Percentiles rank a stretch among this genome's conserved stretches.
Evolutionary conservation across 208 protist species (phyloP).

Genomic region (Trypanosoma mega): DNA sequence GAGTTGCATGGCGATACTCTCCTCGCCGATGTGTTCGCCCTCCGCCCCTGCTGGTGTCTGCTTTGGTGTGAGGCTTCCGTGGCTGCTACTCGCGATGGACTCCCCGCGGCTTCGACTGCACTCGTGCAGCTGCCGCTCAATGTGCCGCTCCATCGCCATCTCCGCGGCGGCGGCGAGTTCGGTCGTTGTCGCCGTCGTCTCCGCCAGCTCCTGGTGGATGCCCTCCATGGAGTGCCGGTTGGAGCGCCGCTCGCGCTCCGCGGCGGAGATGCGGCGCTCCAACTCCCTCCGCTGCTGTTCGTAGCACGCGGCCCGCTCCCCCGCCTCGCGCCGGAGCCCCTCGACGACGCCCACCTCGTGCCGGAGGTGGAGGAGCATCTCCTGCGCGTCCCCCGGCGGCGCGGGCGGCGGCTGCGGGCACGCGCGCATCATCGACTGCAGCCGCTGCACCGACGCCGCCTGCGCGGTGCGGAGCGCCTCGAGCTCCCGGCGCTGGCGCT

Average conservation of each 20-base stretch:
- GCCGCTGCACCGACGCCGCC: slow-evolving; percentile 57
- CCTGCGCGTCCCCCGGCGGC: slow-evolving; percentile 42
- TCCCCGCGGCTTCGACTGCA: slow-evolving; percentile 5
- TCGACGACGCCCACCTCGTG: slow-evolving; percentile 63
- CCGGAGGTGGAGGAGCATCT: slow-evolving; percentile 63
- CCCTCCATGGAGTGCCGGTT: slow-evolving; percentile 30
- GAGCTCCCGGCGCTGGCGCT: slow-evolving; percentile 59
- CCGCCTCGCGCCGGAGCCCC: slow-evolving; percentile 49
- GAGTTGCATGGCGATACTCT: background rate
- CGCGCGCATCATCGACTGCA: too few relatives aligned
- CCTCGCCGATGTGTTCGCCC: background rate
- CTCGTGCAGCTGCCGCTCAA: slow-evolving; percentile 34
- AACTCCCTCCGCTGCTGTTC: slow-evolving; percentile 40
- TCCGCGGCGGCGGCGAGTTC: slow-evolving; percentile 31
- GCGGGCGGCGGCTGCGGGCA: background rate
- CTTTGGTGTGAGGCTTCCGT: background rate
- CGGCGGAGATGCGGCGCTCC: slow-evolving; percentile 44
- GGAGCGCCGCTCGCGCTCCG: slow-evolving; percentile 21
- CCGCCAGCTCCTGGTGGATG: slow-evolving; percentile 44
- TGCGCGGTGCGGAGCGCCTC: slow-evolving; percentile 50
- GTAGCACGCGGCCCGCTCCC: slow-evolving; percentile 50
- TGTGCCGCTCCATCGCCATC: slow-evolving; percentile 25
- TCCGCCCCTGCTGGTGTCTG: background rate
- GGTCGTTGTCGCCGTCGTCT: slow-evolving; percentile 34
- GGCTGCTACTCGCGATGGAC: slow-evolving; percentile 2